Evolutionary conservation across 164 flowering plant species (phyloP).

Genomic region (Nymphaea colorata): DNA sequence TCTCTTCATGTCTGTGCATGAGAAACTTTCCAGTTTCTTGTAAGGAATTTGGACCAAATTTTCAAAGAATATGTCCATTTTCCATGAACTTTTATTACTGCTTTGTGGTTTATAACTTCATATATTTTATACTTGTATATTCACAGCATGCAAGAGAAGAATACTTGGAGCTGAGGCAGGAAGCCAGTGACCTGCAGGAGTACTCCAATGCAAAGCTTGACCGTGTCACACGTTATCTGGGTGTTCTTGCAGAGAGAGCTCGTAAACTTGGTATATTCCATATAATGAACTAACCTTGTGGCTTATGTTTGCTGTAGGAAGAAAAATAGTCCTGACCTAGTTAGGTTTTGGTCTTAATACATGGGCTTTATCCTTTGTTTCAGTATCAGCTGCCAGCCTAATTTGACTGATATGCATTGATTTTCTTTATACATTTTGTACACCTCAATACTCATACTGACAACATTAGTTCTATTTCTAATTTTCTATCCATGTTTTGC

Average conservation of each 20-base stretch:
- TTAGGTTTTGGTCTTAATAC: too few relatives aligned
- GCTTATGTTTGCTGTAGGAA: too few relatives aligned
- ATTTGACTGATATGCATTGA: too few relatives aligned
- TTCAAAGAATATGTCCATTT: too few relatives aligned
- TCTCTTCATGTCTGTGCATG: background rate
- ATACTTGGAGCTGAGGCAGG: slow-evolving; percentile 74
- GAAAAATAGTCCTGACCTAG: too few relatives aligned
- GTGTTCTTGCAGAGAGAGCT: slow-evolving; percentile 78
- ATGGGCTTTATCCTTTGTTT: too few relatives aligned
- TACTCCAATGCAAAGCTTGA: slow-evolving; percentile 91
- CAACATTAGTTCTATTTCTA: too few relatives aligned
- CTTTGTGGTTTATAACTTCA: background rate
- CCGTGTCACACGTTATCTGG: slow-evolving; percentile 68
- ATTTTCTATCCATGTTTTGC: too few relatives aligned
- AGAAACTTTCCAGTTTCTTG: too few relatives aligned
- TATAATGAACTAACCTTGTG: background rate
- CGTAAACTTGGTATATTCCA: slow-evolving; percentile 62
- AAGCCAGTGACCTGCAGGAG: slow-evolving; percentile 83
- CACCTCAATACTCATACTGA: too few relatives aligned
- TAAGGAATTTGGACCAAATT: background rate
- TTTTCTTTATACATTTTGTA: too few relatives aligned
- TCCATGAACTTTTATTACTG: background rate
- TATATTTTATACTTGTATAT: slow-evolving; percentile 2
- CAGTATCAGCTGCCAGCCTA: too few relatives aligned
- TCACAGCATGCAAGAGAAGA: slow-evolving; percentile 73